Conservation (phyloP, 1,284 basidiomycete genomes). For the Bondarzewia mesenterica region DNA sequence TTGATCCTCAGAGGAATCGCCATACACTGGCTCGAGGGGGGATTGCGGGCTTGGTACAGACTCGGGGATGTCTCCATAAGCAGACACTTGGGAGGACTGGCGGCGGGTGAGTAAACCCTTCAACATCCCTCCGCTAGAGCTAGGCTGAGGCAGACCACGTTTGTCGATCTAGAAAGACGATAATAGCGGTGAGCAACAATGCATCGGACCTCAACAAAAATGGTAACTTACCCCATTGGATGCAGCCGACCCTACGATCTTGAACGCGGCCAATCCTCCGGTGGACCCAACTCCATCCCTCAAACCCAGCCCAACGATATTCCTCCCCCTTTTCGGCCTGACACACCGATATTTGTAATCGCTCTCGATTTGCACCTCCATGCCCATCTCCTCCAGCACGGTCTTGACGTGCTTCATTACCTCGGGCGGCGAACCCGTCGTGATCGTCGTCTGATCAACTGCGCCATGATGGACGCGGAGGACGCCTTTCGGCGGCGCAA, state of each 20-base stretch:
- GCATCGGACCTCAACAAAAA: slow-evolving; percentile 3
- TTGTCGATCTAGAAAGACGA: slow-evolving; percentile 57
- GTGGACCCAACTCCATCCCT: slow-evolving; percentile 28
- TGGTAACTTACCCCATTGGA: slow-evolving; percentile 64
- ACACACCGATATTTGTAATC: slow-evolving; percentile 86
- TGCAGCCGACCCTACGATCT: slow-evolving; percentile 69
- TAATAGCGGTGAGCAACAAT: background rate
- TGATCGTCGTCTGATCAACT: slow-evolving; percentile 88
- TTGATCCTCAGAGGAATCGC: slow-evolving; percentile 67
- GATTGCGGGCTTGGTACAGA: background rate
- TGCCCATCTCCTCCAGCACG: slow-evolving; percentile 84
- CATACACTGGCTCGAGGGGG: slow-evolving; percentile 59
- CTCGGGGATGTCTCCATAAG: slow-evolving; percentile 18
- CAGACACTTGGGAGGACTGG: slow-evolving; percentile 74
- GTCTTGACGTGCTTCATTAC: slow-evolving; percentile 81
- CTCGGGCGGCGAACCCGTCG: slow-evolving; percentile 75
- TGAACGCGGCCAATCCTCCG: slow-evolving; percentile 61
- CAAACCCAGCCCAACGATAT: slow-evolving; percentile 31
- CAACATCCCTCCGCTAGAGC: slow-evolving; percentile 69
- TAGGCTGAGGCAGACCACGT: slow-evolving; percentile 74
- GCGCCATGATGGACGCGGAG: slow-evolving; percentile 88
- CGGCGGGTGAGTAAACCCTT: slow-evolving; percentile 80
- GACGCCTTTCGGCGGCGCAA: slow-evolving; percentile 37
- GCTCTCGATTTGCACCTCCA: slow-evolving; percentile 81
- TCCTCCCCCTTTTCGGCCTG: slow-evolving; percentile 56